phyloP scores from a whole-genome alignment of 2,329 filamentous ascomycete species.

The Stagonosporopsis chrysanthemi region DNA sequence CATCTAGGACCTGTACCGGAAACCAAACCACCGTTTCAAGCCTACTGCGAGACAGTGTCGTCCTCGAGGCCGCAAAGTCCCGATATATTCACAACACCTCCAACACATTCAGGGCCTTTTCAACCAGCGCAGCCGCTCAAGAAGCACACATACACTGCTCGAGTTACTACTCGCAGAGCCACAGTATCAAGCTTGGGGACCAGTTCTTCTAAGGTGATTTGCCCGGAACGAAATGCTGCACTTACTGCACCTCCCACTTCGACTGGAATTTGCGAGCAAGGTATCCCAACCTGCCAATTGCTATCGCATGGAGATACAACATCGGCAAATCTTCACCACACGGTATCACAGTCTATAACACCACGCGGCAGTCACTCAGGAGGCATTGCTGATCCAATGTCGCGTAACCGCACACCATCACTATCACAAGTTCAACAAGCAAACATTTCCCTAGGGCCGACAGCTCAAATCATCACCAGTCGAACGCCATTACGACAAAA shows the following conservation, averaged over 20 bases:
- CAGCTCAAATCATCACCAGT: background rate
- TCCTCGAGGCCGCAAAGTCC: constrained; percentile 28
- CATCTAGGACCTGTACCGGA: background rate
- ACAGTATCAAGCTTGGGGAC: background rate
- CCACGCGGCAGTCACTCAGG: constrained; percentile 24
- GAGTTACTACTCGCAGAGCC: constrained; percentile 2
- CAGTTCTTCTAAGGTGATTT: background rate
- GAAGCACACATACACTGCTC: constrained; percentile 10
- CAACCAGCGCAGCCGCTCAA: background rate
- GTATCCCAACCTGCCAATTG: background rate
- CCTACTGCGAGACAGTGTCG: constrained; percentile 31
- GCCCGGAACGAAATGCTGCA: constrained; percentile 1
- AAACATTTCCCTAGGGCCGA: background rate
- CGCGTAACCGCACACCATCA: constrained; percentile 27
- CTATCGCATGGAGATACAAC: background rate
- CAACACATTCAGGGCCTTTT: constrained; percentile 4
- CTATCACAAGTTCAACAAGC: constrained; percentile 25
- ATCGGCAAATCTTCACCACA: constrained; percentile 21
- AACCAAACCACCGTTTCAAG: constrained; percentile 23
- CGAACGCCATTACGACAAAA: constrained; percentile 4
- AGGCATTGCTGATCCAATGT: constrained; percentile 6
- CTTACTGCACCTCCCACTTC: background rate
- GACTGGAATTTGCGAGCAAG: constrained; percentile 10
- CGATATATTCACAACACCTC: constrained; percentile 19
- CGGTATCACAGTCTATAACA: constrained; percentile 21